A percentile compares a stretch with the other conserved stretches of the same genome.
phyloP scores from a whole-genome alignment of 176 grass and related monocot species.

The Panicum miliaceum region DNA sequence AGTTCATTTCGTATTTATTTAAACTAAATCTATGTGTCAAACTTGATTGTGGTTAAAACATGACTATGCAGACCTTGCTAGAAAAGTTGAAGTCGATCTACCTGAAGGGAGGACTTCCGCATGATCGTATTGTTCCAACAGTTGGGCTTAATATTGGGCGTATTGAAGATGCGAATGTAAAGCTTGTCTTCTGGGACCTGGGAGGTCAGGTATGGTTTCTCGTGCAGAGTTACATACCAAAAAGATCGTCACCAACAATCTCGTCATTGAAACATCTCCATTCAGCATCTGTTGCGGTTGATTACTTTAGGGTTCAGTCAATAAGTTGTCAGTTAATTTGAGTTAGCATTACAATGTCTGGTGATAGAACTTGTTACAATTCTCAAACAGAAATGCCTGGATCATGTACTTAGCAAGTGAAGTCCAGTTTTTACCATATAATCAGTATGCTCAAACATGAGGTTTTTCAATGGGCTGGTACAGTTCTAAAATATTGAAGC shows the following conservation, averaged over 20 bases:
- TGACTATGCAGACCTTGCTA: constrained; percentile 74
- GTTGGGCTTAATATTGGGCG: constrained; percentile 97
- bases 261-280: constrained; percentile 1
- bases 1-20: constrained; percentile 3
- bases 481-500: not conserved
- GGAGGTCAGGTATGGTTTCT: constrained; percentile 90
- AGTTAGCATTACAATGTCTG: constrained; percentile 16
- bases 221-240: not conserved
- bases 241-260: not conserved
- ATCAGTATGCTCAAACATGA: not conserved
- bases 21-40: not conserved
- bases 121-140: constrained; percentile 90
- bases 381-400: constrained; percentile 1
- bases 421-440: not conserved
- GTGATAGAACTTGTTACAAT: not conserved
- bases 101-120: constrained; percentile 75
- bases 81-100: constrained; percentile 96
- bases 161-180: constrained; percentile 87
- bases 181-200: constrained; percentile 98
- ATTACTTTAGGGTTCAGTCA: not conserved
- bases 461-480: not conserved
- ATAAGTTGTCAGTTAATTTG: not conserved
- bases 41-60: constrained; percentile 34
- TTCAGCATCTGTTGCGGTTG: not conserved
- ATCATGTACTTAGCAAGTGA: constrained; percentile 6